These are phyloP conservation scores for Dalechampia spathulata DNA, from an alignment of 441 rosid species.

Conservation along the genomic window DNA sequence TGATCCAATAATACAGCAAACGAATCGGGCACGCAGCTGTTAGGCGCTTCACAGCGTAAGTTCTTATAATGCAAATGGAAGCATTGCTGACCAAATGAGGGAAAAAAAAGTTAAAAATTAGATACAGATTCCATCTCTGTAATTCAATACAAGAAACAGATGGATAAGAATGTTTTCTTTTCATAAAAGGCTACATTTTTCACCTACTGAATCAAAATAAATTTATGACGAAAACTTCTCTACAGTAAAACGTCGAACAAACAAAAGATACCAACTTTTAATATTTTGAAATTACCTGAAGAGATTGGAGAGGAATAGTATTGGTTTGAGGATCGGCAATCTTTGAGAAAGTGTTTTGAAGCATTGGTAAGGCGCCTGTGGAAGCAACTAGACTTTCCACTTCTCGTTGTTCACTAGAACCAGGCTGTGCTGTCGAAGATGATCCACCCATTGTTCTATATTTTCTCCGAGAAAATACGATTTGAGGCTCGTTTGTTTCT, in stretches of 20 bases:
- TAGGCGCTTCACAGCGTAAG: slow-evolving; percentile 33
- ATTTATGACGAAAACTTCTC: neutral
- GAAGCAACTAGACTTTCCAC: slow-evolving; percentile 73
- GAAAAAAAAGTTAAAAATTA: neutral
- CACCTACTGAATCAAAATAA: too few relatives aligned
- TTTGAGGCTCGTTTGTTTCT: neutral
- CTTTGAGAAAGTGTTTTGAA: slow-evolving; percentile 51
- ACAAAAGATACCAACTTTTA: neutral
- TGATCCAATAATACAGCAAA: slow-evolving; percentile 41
- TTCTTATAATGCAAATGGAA: slow-evolving; percentile 38
- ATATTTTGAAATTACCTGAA: slow-evolving; percentile 36
- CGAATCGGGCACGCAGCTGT: slow-evolving; percentile 26
- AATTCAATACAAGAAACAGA: too few relatives aligned
- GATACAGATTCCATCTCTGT: neutral
- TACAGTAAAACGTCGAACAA: neutral
- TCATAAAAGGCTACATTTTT: too few relatives aligned
- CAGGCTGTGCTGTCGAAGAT: slow-evolving; percentile 47
- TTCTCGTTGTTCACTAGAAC: slow-evolving; percentile 41
- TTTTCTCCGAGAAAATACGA: neutral
- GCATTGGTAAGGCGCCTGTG: slow-evolving; percentile 63
- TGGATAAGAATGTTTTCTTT: too few relatives aligned
- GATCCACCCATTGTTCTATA: slow-evolving; percentile 56
- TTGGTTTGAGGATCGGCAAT: slow-evolving; percentile 54
- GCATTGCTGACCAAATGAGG: slow-evolving; percentile 49
- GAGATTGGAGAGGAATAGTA: slow-evolving; percentile 40